Evolutionary conservation across 352 stramenopile species (phyloP).

Genomic region (Phytopythium ostracodes): DNA sequence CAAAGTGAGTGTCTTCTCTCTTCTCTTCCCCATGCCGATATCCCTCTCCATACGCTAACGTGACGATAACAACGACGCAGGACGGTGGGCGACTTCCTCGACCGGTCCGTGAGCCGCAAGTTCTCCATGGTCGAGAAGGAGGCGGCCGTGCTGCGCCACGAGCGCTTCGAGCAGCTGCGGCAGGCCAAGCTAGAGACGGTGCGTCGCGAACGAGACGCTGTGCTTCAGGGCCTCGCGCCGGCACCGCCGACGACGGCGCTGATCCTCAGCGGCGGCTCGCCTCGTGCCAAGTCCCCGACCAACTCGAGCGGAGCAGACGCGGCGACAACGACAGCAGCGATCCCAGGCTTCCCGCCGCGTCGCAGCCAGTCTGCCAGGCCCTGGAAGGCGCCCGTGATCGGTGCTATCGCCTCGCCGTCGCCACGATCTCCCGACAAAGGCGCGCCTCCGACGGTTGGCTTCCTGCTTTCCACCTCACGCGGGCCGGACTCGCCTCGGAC

Average conservation of each 20-base stretch:
- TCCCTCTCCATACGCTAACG: background rate
- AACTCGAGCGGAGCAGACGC: conserved; percentile 9
- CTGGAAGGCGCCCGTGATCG: conserved; percentile 9
- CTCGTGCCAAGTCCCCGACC: conserved; percentile 9
- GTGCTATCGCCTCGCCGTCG: background rate
- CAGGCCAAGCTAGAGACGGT: conserved; percentile 61
- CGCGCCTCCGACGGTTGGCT: background rate
- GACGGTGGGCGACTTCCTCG: conserved; percentile 46
- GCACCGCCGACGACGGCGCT: conserved; percentile 26
- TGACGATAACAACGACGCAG: background rate
- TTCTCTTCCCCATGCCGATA: background rate
- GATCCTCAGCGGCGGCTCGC: conserved; percentile 9
- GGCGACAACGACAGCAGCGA: conserved; percentile 3
- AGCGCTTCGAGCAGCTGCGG: conserved; percentile 67
- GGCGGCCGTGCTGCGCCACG: conserved; percentile 55
- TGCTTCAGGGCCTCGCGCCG: conserved; percentile 31
- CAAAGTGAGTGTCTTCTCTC: conserved; percentile 26
- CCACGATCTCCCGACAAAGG: background rate
- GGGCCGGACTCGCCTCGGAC: background rate
- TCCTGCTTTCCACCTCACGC: background rate
- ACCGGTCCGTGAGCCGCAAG: conserved; percentile 38
- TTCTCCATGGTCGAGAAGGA: conserved; percentile 72
- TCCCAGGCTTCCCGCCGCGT: conserved; percentile 22
- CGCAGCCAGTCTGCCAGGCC: conserved; percentile 21
- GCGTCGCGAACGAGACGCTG: conserved; percentile 45